A percentile compares a stretch with the other conserved stretches of the same genome.
Evolutionary conservation across 345 rosid species (phyloP).

Genomic region (Eucalyptus brandiana): DNA sequence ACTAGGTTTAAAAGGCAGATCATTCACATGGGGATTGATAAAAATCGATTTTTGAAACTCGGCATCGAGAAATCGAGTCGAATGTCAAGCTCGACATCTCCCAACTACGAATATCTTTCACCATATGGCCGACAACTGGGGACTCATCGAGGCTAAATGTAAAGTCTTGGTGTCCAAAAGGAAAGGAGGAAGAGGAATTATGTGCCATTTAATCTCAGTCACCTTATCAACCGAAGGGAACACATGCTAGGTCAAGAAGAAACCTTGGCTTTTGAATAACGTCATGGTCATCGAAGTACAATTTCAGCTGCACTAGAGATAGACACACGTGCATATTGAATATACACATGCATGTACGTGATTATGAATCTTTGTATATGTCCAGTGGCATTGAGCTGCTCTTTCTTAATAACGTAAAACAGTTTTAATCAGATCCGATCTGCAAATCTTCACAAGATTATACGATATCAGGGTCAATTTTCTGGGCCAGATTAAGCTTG

Average conservation of each 20-base stretch:
- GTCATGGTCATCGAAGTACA: not conserved
- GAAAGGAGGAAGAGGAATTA: not conserved
- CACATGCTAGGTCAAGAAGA: not conserved
- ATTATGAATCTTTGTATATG: not conserved
- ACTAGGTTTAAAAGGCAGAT: not conserved
- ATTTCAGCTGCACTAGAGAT: not conserved
- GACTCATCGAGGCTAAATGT: not conserved
- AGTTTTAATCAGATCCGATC: not conserved
- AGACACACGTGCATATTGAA: not conserved
- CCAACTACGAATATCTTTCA: not conserved
- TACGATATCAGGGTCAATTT: not conserved
- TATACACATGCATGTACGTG: not conserved
- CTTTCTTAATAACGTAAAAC: not conserved
- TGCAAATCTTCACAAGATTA: not conserved
- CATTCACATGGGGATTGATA: not conserved
- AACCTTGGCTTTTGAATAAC: not conserved
- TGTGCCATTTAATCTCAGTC: not conserved
- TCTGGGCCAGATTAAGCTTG: not conserved
- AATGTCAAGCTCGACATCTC: not conserved
- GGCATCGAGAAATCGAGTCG: not conserved
- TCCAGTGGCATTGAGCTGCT: not conserved
- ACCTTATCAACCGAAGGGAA: not conserved
- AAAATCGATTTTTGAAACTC: not conserved
- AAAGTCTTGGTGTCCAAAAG: not conserved
- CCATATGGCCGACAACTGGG: not conserved